Evolutionary conservation across 768 basidiomycete genomes (phyloP).

Genomic region (Boletellus sp.): DNA sequence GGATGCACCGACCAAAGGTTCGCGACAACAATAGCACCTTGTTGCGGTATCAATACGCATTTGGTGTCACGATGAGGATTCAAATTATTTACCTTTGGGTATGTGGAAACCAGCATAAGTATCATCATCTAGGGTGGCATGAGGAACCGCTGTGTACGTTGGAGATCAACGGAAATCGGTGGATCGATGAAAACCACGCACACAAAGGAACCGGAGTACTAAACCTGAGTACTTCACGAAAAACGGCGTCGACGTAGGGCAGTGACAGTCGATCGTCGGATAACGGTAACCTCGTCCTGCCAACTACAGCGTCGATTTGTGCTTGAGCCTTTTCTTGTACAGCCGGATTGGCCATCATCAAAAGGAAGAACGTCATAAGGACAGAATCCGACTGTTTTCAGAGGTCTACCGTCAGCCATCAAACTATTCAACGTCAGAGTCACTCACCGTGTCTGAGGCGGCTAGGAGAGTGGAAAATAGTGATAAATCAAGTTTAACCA

Average conservation of each 20-base stretch:
- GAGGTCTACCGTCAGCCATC: neutral
- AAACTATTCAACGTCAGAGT: too few species aligned
- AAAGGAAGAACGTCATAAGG: neutral
- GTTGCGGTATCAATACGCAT: neutral
- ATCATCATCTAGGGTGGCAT: too few species aligned
- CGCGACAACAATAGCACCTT: constrained; percentile 19
- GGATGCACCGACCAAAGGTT: constrained; percentile 29
- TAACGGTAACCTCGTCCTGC: neutral
- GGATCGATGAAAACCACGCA: neutral
- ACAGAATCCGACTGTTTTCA: neutral
- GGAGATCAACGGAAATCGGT: too few species aligned
- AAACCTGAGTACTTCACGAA: neutral
- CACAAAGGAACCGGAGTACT: neutral
- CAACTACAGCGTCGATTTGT: neutral
- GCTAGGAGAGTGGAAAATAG: neutral
- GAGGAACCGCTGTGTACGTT: too few species aligned
- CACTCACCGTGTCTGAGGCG: neutral
- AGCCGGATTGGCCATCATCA: neutral
- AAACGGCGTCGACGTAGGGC: neutral
- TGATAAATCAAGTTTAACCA: neutral
- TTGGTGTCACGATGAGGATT: too few species aligned
- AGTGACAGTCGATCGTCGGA: neutral
- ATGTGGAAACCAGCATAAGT: constrained; percentile 16
- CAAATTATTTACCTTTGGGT: constrained; percentile 28
- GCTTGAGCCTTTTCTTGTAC: neutral